Base-by-base conservation (phyloP, 805 yeast genomes). In the Metschnikowia shivogae region DNA sequence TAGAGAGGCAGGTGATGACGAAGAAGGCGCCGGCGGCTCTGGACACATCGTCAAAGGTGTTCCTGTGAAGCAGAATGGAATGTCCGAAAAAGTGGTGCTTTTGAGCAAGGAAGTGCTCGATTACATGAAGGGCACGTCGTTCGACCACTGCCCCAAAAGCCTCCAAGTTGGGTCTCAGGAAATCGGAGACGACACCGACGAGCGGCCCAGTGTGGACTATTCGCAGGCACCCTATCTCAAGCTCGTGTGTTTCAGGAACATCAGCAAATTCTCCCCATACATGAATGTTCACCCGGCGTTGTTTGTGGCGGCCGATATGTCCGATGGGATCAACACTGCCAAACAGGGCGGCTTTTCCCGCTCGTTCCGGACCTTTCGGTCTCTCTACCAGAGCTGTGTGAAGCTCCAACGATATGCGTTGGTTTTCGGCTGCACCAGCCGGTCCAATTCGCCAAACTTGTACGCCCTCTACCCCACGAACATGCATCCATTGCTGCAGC, bases 341-440 rank as follows among this genome's bases (percentile, higher is more conserved):
- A 45, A 54, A 6, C 56, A 48, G 19, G 79, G 76, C 1, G 73
- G 73, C 0, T 77, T 68, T 47, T 63, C 73, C 22, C 86, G 90
- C 22, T 86, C 96, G 1, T 67, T 74, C 22, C 66, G 78, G 27
- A 83, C 92, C 0, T 77, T 89, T 55, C 71, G 86, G 0, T 76
- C 89, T 0, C 63, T 92, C 10, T 86, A 80, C 57, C 80, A 78
- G 45, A 73, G 82, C 3, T 64, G 93, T 63, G 59, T 65, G 4
- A 71, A 72, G 38, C 67, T 74, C 34, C 57, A 72, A 2, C 76
- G 77, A 54, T 80, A 76, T 55, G 93, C 86, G 0, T 64, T 92
- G 6, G 76, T 86, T 4, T 88, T 89, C 81, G 92, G 95, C 1
- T 78, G 81, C 54, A 54, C 73, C 6, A 76, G 82, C 46, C 65